A percentile compares a stretch with the other conserved stretches of the same genome.
Conservation (phyloP, 768 basidiomycete genomes). For the Lepiota brunneoincarnata region DNA sequence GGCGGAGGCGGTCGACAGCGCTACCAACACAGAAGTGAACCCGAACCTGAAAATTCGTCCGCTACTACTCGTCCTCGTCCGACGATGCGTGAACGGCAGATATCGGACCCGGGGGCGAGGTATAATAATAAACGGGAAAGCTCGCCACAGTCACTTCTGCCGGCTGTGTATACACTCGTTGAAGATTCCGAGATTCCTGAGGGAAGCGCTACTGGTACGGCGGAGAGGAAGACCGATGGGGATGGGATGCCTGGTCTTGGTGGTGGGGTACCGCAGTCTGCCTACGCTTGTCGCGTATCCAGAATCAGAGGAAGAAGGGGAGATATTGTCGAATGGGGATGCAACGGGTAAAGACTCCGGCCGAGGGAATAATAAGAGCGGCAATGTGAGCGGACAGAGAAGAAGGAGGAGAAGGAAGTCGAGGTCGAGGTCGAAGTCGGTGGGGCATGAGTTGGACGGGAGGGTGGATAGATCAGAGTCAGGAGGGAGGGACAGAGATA, state of each 20-base stretch:
- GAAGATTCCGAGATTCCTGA: conserved; percentile 3
- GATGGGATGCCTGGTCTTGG: no score
- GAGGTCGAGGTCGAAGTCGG: neutral
- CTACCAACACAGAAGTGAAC: neutral
- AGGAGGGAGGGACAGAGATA: no score
- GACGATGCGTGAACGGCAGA: neutral
- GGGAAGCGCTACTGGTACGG: neutral
- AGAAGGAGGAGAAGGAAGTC: neutral
- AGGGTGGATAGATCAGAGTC: no score
- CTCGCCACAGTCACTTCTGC: conserved; percentile 4
- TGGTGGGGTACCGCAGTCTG: neutral
- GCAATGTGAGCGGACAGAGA: neutral
- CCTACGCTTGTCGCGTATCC: conserved; percentile 8
- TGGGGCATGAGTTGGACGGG: no score
- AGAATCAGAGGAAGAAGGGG: neutral
- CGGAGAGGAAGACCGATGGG: neutral
- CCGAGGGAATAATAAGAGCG: neutral
- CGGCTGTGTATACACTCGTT: conserved; percentile 1
- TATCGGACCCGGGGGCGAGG: neutral
- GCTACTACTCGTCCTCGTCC: neutral
- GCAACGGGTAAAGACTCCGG: neutral
- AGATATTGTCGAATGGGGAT: neutral
- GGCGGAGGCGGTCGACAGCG: neutral
- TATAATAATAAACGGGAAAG: neutral
- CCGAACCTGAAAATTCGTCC: neutral